Percentiles rank a stretch among this genome's conserved stretches.
Evolutionary conservation across 257 asterid species (phyloP).

Genomic region (Solanum arcanum): DNA sequence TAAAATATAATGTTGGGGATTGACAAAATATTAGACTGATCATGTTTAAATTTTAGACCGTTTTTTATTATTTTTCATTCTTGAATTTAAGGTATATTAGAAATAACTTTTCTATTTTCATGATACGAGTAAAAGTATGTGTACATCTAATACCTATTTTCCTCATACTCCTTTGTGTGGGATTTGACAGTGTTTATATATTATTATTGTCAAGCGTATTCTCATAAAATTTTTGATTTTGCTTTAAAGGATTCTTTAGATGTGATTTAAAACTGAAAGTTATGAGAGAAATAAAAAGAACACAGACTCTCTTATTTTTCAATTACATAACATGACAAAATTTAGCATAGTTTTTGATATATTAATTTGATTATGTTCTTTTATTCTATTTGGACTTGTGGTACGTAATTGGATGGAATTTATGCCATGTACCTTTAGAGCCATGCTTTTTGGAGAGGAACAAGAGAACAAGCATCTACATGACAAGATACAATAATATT

Average conservation of each 20-base stretch:
- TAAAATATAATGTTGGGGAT: neutral
- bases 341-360: neutral
- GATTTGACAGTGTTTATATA: neutral
- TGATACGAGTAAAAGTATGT: neutral
- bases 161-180: rapidly evolving
- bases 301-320: neutral
- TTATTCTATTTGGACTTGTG: neutral
- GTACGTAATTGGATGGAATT: neutral
- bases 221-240: neutral
- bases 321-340: neutral
- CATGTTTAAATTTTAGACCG: neutral
- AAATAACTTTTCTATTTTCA: neutral
- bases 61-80: neutral
- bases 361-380: neutral
- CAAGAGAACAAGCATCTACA: neutral
- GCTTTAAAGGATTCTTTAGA: neutral
- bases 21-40: neutral
- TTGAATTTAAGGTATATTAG: neutral
- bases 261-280: neutral
- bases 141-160: rapidly evolving
- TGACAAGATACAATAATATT: neutral
- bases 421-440: neutral
- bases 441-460: neutral
- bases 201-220: neutral
- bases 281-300: neutral